Base-by-base conservation (phyloP, 805 yeast genomes). In the Candida chilensis region DNA sequence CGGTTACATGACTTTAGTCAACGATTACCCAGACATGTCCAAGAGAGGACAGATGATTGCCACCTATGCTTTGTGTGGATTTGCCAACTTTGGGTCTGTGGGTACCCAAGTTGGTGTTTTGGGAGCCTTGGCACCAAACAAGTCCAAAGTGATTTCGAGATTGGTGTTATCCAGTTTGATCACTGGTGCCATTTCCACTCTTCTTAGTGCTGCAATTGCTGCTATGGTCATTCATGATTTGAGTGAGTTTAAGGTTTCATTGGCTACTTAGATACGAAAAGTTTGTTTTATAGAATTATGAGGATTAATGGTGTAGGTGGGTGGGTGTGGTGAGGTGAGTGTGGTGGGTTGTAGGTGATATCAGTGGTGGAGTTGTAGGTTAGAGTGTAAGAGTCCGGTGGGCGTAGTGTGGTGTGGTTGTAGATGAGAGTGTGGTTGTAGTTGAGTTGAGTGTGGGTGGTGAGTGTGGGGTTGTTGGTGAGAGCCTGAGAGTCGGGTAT, bases 71-170 rank as follows among this genome's bases (percentile, higher is more conserved):
- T 61, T 71, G 25, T 74, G 80, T 57, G 79, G 81, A 1, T 74
- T 74, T 48, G 69, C 78, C 20, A 74, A 74, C 50, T 54, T 74
- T 28, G 81, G 80, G 18, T 68, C 78, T 5, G 57, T 74, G 38
- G 81, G 78, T 42, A 72, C 73, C 35, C 73, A 72, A 35, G 50
- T 74, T 35, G 79, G 80, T 44, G 79, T 74, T 25, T 60, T 74
- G 41, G 65, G 71, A 36, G 62, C 74, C 29, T 51, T 74, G 42
- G 74, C 78, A 22, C 74, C 75, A 26, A 52, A 54, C 25, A 60
- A 64, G 39, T 53, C 68, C 22, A 65, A 57, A 30, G 70, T 68
- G 24, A 60, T 74, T 32, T 54, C 78, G 6, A 35, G 49, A 29
- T 45, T 64, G 37, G 65, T 72, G 32, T 32, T 62, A 20, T 62